Evolutionary conservation across 2,329 filamentous ascomycete genomes (phyloP), one percentile per base, ranked within the genome.

Genomic region (Colletotrichum graminicola): DNA sequence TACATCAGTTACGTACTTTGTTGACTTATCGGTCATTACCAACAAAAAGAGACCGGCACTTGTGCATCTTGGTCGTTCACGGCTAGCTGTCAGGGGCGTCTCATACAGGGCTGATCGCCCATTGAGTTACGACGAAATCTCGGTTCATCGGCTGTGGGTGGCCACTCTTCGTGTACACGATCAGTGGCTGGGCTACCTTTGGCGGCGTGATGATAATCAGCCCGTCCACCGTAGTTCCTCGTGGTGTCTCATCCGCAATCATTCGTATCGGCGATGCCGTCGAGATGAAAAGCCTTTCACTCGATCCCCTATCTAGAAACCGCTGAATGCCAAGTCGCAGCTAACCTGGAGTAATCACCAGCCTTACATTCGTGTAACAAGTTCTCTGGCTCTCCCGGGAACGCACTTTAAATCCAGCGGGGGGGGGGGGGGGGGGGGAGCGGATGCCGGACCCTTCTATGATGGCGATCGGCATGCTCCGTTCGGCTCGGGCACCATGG

Each of bases 401-500:
- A n/a, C n/a, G n/a, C n/a, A n/a, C n/a, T n/a, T n/a, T n/a, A n/a
- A n/a, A n/a, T n/a, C n/a, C n/a, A n/a, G n/a, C n/a, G n/a, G n/a
- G 49, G 5, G 36, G 36, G 11, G 23, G 7, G 47, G 43, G 5
- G 39, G 0, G 39, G 39, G 39, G 39, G 23, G 16, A 39, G 43
- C 29, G 51, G 51, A 54, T 41, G 39, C 34, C 65, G 64, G 64
- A 32, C 43, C 39, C 21, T 39, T 59, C 59, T 47, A 43, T 71
- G 52, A 68, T 71, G 68, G 62, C 23, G 64, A 68, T 68, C 68
- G 68, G 68, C 65, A 67, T 39, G 59, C 68, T 68, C 68, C 59
- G 68, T 68, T 65, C 59, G 68, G 65, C 39, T 68, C 59, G 65
- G 57, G 43, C 62, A 34, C 39, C 43, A 71, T 57, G 57, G 68